These are phyloP conservation scores for Pseudotsuga menziesii DNA, from an alignment of 75 land plant genomes.

Conservation along the genomic window DNA sequence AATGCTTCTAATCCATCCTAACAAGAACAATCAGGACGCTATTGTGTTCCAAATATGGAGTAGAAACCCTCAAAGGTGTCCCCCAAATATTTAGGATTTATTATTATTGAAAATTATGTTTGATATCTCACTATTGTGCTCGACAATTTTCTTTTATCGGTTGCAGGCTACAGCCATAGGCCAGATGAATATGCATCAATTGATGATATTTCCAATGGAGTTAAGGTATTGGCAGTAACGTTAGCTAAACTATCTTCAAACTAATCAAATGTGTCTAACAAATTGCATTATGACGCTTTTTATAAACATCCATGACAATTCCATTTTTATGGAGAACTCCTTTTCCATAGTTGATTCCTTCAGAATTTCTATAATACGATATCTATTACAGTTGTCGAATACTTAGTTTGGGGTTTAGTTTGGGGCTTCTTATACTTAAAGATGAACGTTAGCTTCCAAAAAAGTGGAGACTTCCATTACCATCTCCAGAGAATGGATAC, in stretches of 20 bases:
- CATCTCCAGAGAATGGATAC: no score
- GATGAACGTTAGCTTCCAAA: no score
- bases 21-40: neutral
- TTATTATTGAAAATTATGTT: neutral
- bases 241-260: conserved; percentile 56
- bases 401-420: no score
- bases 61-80: neutral
- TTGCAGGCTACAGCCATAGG: conserved; percentile 86
- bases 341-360: neutral
- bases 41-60: neutral
- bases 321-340: neutral
- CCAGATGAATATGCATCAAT: conserved; percentile 83
- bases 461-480: no score
- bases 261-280: neutral
- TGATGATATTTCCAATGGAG: conserved; percentile 78
- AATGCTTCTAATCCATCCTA: neutral
- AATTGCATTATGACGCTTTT: neutral
- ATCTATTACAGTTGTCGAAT: no score
- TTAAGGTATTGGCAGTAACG: conserved; percentile 81
- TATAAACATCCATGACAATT: neutral
- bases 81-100: neutral
- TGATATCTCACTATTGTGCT: conserved; percentile 7
- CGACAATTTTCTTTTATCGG: neutral
- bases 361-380: neutral
- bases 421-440: no score